phyloP scores from a whole-genome alignment of 2,329 filamentous ascomycete genomes.

The Scedosporium minutisporum region DNA sequence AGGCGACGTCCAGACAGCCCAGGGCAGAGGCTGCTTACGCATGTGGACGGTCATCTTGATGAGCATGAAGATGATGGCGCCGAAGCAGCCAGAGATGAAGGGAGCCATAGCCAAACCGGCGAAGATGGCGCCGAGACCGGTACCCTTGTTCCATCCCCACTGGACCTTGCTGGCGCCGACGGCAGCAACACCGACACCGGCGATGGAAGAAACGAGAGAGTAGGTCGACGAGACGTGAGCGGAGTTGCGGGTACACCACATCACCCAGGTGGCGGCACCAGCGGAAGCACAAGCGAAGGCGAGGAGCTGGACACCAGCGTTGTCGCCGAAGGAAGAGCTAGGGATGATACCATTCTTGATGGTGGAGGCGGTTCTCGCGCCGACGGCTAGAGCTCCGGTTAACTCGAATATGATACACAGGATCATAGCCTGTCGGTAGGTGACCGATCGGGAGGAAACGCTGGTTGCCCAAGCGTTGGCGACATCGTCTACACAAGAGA shows the following conservation, averaged over 20 bases:
- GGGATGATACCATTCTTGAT: constrained; percentile 74
- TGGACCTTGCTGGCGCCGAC: constrained; percentile 52
- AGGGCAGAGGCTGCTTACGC: constrained; percentile 60
- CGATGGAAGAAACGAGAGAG: constrained; percentile 59
- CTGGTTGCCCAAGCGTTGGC: constrained; percentile 76
- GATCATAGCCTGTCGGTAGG: constrained; percentile 60
- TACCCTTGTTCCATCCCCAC: constrained; percentile 61
- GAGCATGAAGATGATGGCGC: constrained; percentile 58
- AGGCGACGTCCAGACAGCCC: constrained; percentile 64
- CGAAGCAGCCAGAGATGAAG: constrained; percentile 54
- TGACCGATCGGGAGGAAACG: constrained; percentile 68
- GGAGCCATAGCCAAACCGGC: constrained; percentile 64
- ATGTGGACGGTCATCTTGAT: constrained; percentile 62
- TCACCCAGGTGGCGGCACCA: constrained; percentile 62
- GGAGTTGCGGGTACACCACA: constrained; percentile 69
- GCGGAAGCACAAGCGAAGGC: constrained; percentile 57
- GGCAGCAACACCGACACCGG: constrained; percentile 59
- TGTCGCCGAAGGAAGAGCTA: constrained; percentile 42
- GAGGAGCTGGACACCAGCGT: constrained; percentile 60
- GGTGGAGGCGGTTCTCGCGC: constrained; percentile 61
- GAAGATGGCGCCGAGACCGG: constrained; percentile 63
- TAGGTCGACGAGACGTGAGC: constrained; percentile 66
- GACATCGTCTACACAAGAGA: not conserved
- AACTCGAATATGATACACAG: constrained; percentile 59
- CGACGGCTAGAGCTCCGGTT: constrained; percentile 56